These are phyloP conservation scores for Tieghemiomyces parasiticus DNA, from an alignment of 192 early-diverging fungal species.

Conservation along the genomic window DNA sequence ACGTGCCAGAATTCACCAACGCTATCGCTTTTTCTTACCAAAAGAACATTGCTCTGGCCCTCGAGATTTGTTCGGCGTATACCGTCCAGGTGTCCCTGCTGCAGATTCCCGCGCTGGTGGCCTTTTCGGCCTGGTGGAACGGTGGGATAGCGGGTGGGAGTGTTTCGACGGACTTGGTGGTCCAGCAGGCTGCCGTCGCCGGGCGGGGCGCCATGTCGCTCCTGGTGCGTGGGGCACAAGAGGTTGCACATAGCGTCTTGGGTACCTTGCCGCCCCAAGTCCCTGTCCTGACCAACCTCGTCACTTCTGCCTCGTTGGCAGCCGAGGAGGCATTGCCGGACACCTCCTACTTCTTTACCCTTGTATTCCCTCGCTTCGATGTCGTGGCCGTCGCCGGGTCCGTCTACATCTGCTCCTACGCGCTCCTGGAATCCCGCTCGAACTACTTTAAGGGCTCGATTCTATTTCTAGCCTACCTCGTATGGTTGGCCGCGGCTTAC, in stretches of 20 bases:
- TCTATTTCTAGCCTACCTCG: conserved; percentile 68
- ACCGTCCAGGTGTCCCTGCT: conserved; percentile 87
- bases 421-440: conserved; percentile 87
- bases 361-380: conserved; percentile 63
- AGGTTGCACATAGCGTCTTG: neutral
- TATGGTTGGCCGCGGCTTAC: conserved; percentile 65
- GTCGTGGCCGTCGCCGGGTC: conserved; percentile 39
- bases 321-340: neutral
- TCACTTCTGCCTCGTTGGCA: neutral
- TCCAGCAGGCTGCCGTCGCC: conserved; percentile 11
- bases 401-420: conserved; percentile 71
- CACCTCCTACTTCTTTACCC: conserved; percentile 28
- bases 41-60: conserved; percentile 68
- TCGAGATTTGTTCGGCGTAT: conserved; percentile 95
- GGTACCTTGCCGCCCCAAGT: neutral
- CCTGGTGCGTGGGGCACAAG: neutral
- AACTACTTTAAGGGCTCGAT: conserved; percentile 97
- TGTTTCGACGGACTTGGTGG: conserved; percentile 12
- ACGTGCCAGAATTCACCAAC: conserved; percentile 86
- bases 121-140: conserved; percentile 54
- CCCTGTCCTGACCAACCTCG: too few species aligned
- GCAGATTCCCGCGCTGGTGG: conserved; percentile 89
- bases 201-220: neutral
- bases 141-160: conserved; percentile 5
- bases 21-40: conserved; percentile 89